These are phyloP conservation scores for Wickerhamomyces pijperi DNA, from an alignment of 805 yeast genomes.

Conservation along the genomic window DNA sequence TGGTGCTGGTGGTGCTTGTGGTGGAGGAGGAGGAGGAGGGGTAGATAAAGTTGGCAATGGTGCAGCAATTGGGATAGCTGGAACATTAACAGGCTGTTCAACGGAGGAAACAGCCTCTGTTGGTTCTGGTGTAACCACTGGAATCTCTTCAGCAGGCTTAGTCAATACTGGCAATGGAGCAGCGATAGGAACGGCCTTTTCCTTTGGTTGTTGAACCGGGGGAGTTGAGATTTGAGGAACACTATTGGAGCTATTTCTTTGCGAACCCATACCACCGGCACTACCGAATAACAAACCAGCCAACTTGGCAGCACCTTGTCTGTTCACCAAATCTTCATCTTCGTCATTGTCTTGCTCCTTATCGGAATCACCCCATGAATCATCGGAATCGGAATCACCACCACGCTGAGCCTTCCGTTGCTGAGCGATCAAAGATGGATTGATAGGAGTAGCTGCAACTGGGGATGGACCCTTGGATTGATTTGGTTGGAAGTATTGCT, in stretches of 20 bases:
- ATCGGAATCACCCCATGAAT: slow-evolving; percentile 18
- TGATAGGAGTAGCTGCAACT: slow-evolving; percentile 26
- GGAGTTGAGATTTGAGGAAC: slow-evolving; percentile 13
- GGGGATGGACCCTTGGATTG: slow-evolving; percentile 1
- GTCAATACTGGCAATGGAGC: slow-evolving; percentile 2
- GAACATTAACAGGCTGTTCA: not conserved
- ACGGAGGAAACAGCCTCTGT: not conserved
- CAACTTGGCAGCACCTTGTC: slow-evolving; percentile 20
- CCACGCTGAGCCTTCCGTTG: slow-evolving; percentile 66
- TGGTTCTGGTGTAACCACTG: not conserved
- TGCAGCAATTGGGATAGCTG: slow-evolving; percentile 6
- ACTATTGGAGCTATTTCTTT: slow-evolving; percentile 9
- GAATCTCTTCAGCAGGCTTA: slow-evolving; percentile 4
- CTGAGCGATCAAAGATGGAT: slow-evolving; percentile 49
- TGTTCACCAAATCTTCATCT: slow-evolving; percentile 23
- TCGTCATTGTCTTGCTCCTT: slow-evolving; percentile 23
- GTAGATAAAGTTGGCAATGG: slow-evolving; percentile 5
- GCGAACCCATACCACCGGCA: slow-evolving; percentile 15
- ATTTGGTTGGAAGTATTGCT: slow-evolving; percentile 12
- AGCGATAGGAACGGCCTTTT: slow-evolving; percentile 2
- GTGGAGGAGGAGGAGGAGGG: not conserved
- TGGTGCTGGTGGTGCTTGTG: too few relatives aligned
- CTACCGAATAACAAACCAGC: slow-evolving; percentile 17
- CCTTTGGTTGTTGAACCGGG: slow-evolving; percentile 8
- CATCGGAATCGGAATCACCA: slow-evolving; percentile 23